A percentile compares a stretch with the other conserved stretches of the same genome.
Conservation (phyloP, 345 rosid genomes). For the Ceriops zippeliana region DNA sequence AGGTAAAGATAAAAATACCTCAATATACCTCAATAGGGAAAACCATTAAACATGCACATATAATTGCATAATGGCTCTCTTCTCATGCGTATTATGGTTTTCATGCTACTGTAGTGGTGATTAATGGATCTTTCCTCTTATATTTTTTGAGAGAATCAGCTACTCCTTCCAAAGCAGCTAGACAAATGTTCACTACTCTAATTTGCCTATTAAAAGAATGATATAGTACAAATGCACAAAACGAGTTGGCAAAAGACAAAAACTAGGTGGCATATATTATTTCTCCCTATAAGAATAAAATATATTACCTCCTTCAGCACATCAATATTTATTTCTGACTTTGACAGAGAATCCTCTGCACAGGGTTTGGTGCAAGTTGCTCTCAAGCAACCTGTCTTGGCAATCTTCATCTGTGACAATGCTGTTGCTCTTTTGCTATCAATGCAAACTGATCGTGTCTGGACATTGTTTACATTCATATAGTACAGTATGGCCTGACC, state of each 20-base stretch:
- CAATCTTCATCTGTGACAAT: constrained; percentile 65
- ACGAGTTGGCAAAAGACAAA: background rate
- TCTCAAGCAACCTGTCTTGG: constrained; percentile 71
- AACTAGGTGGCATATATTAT: background rate
- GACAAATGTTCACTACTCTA: background rate
- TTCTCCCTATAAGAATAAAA: constrained; percentile 8
- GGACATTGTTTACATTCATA: constrained; percentile 66
- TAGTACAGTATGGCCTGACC: constrained; percentile 77
- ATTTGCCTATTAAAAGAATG: background rate
- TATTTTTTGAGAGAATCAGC: no score
- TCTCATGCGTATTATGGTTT: no score
- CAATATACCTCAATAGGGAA: no score
- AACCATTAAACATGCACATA: no score
- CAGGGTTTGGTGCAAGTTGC: constrained; percentile 61
- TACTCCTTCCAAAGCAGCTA: no score
- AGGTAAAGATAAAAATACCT: no score
- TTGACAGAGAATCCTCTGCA: constrained; percentile 78
- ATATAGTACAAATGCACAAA: background rate
- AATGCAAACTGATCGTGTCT: constrained; percentile 63
- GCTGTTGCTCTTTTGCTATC: constrained; percentile 64
- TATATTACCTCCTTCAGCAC: constrained; percentile 79
- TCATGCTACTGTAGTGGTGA: no score
- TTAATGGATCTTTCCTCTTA: no score
- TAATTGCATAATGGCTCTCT: no score
- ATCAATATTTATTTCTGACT: constrained; percentile 77